Evolutionary conservation across 2,329 filamentous ascomycete genomes (phyloP).

Genomic region (Aspergillus novofumigatus): DNA sequence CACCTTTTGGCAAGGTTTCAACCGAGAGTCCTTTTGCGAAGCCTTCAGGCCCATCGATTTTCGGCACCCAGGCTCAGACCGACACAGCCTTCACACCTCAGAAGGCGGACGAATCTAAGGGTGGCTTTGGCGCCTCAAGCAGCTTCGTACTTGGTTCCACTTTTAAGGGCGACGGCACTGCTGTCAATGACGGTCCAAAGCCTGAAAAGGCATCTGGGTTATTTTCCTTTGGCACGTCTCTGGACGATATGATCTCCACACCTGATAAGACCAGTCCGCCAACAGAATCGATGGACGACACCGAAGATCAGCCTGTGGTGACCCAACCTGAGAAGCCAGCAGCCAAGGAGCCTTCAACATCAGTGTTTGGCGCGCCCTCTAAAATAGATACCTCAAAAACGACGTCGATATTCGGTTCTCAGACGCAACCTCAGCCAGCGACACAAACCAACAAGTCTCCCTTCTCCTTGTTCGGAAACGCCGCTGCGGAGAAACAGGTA

Average conservation of each 20-base stretch:
- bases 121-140: conserved; percentile 25
- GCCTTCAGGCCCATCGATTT: conserved; percentile 24
- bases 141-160: conserved; percentile 43
- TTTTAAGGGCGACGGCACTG: conserved; percentile 42
- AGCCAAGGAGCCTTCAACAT: conserved; percentile 15
- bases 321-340: conserved; percentile 19
- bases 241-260: conserved; percentile 39
- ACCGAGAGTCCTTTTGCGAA: conserved; percentile 27
- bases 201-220: conserved; percentile 31
- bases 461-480: conserved; percentile 28
- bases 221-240: conserved; percentile 37
- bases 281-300: conserved; percentile 37
- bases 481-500: conserved; percentile 18
- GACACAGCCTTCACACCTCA: conserved; percentile 26
- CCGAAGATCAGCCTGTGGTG: conserved; percentile 25
- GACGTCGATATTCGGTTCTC: conserved; percentile 29
- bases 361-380: conserved; percentile 25
- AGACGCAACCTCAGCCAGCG: conserved; percentile 22
- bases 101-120: conserved; percentile 24
- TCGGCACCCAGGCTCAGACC: conserved; percentile 24
- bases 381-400: conserved; percentile 21
- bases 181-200: conserved; percentile 38
- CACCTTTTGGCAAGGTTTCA: conserved; percentile 20
- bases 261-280: conserved; percentile 29
- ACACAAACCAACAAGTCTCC: conserved; percentile 28